A percentile compares a stretch with the other conserved stretches of the same genome.
phyloP scores from a whole-genome alignment of 129 eudicot genomes.

The Kitagawia praeruptora region DNA sequence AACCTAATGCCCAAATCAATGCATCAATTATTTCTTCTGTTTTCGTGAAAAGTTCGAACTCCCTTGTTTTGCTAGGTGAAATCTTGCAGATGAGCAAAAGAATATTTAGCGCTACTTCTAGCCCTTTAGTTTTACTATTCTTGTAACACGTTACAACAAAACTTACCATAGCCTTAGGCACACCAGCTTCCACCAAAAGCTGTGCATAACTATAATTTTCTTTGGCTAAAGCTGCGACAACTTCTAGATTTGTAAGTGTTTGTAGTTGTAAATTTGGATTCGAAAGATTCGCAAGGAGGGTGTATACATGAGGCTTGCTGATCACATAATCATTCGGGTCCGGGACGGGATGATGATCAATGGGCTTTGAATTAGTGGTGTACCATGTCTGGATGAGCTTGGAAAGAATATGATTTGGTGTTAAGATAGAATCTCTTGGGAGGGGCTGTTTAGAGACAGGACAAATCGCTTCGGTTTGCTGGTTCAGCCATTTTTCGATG shows the following conservation, averaged over 20 bases:
- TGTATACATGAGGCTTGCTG: conserved; percentile 9
- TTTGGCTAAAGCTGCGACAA: conserved; percentile 20
- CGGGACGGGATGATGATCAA: conserved; percentile 8
- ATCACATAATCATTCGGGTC: neutral
- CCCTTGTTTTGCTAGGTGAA: conserved; percentile 12
- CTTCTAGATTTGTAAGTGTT: conserved; percentile 34
- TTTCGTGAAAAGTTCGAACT: conserved; percentile 4
- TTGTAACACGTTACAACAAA: conserved; percentile 28
- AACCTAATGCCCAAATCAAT: conserved; percentile 48
- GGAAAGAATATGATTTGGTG: conserved; percentile 71
- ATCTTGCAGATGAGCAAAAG: conserved; percentile 25
- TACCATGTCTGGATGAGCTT: conserved; percentile 70
- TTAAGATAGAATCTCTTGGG: conserved; percentile 26
- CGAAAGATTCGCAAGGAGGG: conserved; percentile 29
- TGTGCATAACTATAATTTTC: conserved; percentile 16
- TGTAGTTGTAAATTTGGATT: conserved; percentile 14
- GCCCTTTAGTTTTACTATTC: conserved; percentile 16
- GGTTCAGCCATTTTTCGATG: conserved; percentile 62
- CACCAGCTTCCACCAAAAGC: conserved; percentile 37
- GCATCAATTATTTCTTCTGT: conserved; percentile 30
- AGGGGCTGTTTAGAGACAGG: conserved; percentile 73
- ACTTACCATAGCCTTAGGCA: conserved; percentile 25
- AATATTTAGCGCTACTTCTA: conserved; percentile 41
- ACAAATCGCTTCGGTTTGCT: conserved; percentile 29
- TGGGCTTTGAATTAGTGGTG: conserved; percentile 11